Conservation (phyloP, 257 asterid species). For the Haberlea rhodopensis region DNA sequence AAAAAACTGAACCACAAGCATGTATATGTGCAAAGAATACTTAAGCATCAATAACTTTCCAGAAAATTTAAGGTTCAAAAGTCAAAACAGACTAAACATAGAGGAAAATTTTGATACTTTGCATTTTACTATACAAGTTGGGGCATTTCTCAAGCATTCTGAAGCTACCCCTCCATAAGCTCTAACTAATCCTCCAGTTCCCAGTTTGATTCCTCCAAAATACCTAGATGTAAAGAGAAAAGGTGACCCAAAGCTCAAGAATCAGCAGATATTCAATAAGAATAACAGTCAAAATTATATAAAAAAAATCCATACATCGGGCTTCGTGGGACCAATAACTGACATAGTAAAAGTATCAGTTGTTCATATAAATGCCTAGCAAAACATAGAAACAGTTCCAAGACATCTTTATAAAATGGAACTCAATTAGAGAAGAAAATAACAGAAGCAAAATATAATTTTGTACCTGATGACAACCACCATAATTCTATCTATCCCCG, state of each 20-base stretch:
- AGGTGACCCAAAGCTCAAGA: not conserved
- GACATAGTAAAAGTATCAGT: not conserved
- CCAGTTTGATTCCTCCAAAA: conserved; percentile 95
- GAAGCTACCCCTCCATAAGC: conserved; percentile 95
- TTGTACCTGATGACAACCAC: conserved; percentile 82
- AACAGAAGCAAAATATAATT: not conserved
- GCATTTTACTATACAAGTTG: conserved; percentile 73
- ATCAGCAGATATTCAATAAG: not conserved
- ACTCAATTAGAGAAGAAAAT: not conserved
- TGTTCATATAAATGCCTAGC: not conserved
- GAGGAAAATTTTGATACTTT: conserved; percentile 40
- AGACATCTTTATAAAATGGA: conserved; percentile 3
- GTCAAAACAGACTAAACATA: too few relatives aligned
- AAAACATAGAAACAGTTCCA: conserved; percentile 14
- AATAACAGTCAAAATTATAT: not conserved
- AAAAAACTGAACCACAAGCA: not conserved
- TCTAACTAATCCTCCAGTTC: conserved; percentile 97
- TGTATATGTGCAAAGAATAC: conserved; percentile 3
- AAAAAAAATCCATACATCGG: conserved; percentile 1
- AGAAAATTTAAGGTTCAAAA: not conserved
- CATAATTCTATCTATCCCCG: conserved; percentile 88
- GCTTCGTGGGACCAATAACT: not conserved
- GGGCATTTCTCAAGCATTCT: conserved; percentile 79
- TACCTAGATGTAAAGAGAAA: conserved; percentile 41
- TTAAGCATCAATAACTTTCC: not conserved